A percentile compares a stretch with the other conserved stretches of the same genome.
phyloP scores from a whole-genome alignment of 169 alveolate species.

The Eimeria maxima region DNA sequence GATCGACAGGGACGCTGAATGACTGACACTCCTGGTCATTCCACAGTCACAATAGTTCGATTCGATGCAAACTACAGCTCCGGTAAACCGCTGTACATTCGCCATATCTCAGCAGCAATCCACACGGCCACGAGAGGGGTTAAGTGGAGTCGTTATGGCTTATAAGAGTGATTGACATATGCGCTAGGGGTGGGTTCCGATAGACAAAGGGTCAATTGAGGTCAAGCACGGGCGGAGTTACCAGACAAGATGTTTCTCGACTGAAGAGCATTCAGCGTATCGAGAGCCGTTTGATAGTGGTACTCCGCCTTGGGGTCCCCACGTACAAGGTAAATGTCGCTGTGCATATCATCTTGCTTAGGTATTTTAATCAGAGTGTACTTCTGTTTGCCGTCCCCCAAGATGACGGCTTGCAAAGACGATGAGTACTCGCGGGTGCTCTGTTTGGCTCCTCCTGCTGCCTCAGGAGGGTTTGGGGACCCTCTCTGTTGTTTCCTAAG shows the following conservation, averaged over 20 bases:
- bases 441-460: not conserved
- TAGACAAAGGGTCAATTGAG: not conserved
- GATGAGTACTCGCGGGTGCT: slow-evolving; percentile 52
- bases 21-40: not conserved
- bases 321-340: slow-evolving; percentile 69
- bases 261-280: slow-evolving; percentile 77
- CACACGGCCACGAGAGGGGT: not conserved
- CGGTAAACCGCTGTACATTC: not conserved
- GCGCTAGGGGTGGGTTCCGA: not conserved
- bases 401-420: slow-evolving; percentile 57
- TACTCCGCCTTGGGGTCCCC: slow-evolving; percentile 81
- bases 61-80: not conserved
- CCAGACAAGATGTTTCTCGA: slow-evolving; percentile 69
- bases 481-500: slow-evolving; percentile 42
- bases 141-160: not conserved
- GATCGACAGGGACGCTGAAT: not conserved
- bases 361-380: slow-evolving; percentile 76
- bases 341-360: slow-evolving; percentile 31
- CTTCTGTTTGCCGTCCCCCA: slow-evolving; percentile 80
- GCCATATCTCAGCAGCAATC: not conserved
- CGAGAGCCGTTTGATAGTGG: slow-evolving; percentile 80
- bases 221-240: not conserved
- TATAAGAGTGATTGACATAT: too few species aligned
- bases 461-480: not conserved
- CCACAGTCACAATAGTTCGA: not conserved